These are phyloP conservation scores for Alternaria sp. DNA, from an alignment of 2,329 filamentous ascomycete genomes.

Conservation along the genomic window DNA sequence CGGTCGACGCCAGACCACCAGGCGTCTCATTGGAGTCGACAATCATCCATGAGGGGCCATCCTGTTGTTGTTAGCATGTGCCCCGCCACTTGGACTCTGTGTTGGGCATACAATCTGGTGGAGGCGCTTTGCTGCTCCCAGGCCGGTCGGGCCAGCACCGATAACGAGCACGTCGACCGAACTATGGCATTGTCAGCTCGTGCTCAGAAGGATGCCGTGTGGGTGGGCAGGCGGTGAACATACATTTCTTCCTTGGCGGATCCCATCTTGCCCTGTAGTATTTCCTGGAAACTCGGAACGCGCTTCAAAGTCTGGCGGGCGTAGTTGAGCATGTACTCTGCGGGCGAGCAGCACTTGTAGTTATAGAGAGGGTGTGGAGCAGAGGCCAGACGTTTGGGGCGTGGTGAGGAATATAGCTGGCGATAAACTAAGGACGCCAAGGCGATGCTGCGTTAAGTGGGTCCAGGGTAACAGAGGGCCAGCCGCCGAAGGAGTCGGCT, in stretches of 20 bases:
- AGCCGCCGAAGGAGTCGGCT: conserved; percentile 3
- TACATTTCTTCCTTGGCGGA: conserved; percentile 52
- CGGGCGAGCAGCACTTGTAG: conserved; percentile 24
- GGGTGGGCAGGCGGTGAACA: conserved; percentile 39
- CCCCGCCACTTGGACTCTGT: conserved; percentile 2
- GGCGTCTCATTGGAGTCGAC: conserved; percentile 90
- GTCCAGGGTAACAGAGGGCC: conserved; percentile 16
- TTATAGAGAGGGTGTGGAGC: conserved; percentile 16
- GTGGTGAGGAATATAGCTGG: conserved; percentile 35
- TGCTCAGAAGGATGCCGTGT: conserved; percentile 6
- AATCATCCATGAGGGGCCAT: conserved; percentile 94
- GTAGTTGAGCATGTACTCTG: conserved; percentile 48
- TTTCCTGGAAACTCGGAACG: conserved; percentile 52
- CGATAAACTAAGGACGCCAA: conserved; percentile 38
- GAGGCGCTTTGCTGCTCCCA: conserved; percentile 96
- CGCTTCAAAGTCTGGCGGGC: conserved; percentile 49
- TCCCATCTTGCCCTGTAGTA: conserved; percentile 49
- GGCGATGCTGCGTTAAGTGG: conserved; percentile 24
- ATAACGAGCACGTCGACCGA: conserved; percentile 97
- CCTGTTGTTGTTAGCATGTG: conserved; percentile 59
- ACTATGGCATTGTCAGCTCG: conserved; percentile 57
- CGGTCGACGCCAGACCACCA: conserved; percentile 94
- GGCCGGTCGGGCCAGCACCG: conserved; percentile 94
- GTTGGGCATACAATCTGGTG: conserved; percentile 81
- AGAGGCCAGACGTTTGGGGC: conserved; percentile 24